These are phyloP conservation scores for Penicillium sp. DNA, from an alignment of 2,329 filamentous ascomycete species.

Conservation along the genomic window DNA sequence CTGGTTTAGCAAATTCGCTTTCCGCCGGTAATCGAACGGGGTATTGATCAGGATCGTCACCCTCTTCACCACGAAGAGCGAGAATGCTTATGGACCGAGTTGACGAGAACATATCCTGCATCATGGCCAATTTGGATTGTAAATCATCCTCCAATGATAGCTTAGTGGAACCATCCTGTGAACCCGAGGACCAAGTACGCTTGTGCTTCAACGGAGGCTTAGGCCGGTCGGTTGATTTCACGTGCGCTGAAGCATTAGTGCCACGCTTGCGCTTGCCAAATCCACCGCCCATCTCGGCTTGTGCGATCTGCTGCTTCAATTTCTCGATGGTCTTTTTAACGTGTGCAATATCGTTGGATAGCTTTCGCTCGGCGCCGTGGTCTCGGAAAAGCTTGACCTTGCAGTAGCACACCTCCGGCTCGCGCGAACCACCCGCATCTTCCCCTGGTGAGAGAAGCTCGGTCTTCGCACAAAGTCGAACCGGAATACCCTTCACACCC, in stretches of 20 bases:
- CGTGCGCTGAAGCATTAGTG: conserved; percentile 53
- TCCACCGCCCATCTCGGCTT: conserved; percentile 63
- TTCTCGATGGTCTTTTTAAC: conserved; percentile 98
- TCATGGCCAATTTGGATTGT: conserved; percentile 42
- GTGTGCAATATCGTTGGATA: conserved; percentile 91
- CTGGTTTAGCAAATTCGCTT: conserved; percentile 30
- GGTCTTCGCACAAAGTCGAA: conserved; percentile 89
- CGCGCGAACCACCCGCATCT: conserved; percentile 30
- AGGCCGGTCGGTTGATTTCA: conserved; percentile 56
- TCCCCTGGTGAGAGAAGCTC: conserved; percentile 60
- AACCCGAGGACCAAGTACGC: conserved; percentile 92
- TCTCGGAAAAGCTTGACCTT: conserved; percentile 97
- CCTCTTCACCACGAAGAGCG: conserved; percentile 43
- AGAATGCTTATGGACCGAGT: conserved; percentile 44
- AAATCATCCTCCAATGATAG: conserved; percentile 45
- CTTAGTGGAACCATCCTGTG: conserved; percentile 50
- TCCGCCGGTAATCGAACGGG: conserved; percentile 42
- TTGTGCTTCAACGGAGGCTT: conserved; percentile 91
- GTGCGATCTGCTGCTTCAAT: conserved; percentile 86
- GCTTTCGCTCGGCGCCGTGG: conserved; percentile 90
- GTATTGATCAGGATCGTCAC: conserved; percentile 47
- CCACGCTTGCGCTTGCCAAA: conserved; percentile 61
- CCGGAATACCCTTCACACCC: conserved; percentile 95
- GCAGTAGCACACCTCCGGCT: conserved; percentile 84
- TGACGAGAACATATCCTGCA: conserved; percentile 51